phyloP scores from a whole-genome alignment of 495 filamentous ascomycete genomes.

The Hypomontagnella submonticulosa region DNA sequence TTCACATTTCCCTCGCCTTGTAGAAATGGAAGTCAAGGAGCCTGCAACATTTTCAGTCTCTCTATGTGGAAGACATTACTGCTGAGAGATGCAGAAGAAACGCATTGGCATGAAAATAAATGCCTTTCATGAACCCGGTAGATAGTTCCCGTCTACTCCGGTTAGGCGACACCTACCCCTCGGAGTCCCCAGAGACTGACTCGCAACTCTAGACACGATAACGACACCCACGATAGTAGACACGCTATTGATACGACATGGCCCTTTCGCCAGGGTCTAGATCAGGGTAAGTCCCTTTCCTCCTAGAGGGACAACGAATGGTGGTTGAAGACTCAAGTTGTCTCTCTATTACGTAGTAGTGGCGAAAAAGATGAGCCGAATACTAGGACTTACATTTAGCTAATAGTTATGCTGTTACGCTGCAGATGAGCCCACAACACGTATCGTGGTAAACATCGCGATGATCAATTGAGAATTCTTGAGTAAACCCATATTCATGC shows the following conservation, averaged over 20 bases:
- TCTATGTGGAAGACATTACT: neutral
- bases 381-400: neutral
- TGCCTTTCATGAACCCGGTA: neutral
- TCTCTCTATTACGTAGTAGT: slow-evolving; percentile 25
- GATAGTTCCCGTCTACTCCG: neutral
- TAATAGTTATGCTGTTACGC: neutral
- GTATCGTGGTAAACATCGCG: neutral
- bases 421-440: slow-evolving; percentile 2
- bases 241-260: neutral
- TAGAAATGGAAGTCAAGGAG: too few relatives aligned
- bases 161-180: neutral
- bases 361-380: slow-evolving; percentile 13
- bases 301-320: slow-evolving; percentile 1
- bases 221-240: neutral
- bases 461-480: slow-evolving; percentile 5
- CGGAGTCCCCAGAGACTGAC: neutral
- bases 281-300: slow-evolving; percentile 6
- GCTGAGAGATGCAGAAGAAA: neutral
- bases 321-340: neutral
- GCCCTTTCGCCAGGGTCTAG: neutral
- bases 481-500: neutral
- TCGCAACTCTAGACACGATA: neutral
- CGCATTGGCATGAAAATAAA: neutral
- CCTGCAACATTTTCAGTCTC: neutral
- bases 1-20: neutral